Evolutionary conservation across 257 asterid genomes (phyloP).

Genomic region (Gentiana straminea): DNA sequence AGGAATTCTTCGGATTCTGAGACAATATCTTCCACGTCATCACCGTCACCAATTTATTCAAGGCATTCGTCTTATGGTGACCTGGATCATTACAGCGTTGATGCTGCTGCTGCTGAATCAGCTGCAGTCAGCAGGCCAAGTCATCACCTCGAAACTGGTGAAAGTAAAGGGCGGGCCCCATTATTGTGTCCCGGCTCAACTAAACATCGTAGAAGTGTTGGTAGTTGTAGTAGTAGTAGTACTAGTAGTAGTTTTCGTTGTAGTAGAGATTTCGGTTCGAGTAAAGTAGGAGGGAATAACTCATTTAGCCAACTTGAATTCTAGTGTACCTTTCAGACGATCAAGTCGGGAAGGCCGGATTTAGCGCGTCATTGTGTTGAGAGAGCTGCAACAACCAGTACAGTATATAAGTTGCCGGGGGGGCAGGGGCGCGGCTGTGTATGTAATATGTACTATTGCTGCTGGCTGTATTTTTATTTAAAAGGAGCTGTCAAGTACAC

Average conservation of each 20-base stretch:
- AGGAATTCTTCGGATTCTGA: slow-evolving; percentile 53
- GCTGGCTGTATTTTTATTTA: slow-evolving; percentile 12
- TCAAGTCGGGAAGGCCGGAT: slow-evolving; percentile 16
- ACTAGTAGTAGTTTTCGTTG: too few relatives aligned
- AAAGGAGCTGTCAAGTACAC: too few relatives aligned
- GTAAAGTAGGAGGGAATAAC: slow-evolving; percentile 33
- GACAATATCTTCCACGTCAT: slow-evolving; percentile 48
- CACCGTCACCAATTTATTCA: slow-evolving; percentile 36
- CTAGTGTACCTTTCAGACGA: slow-evolving; percentile 29
- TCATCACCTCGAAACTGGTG: neutral
- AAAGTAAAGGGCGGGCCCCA: slow-evolving; percentile 11
- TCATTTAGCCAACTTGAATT: slow-evolving; percentile 21
- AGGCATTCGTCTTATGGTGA: slow-evolving; percentile 27
- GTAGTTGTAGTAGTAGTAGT: slow-evolving; percentile 32
- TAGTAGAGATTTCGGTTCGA: slow-evolving; percentile 22
- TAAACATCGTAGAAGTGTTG: slow-evolving; percentile 27
- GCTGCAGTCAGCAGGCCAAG: too few relatives aligned
- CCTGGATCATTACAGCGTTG: slow-evolving; percentile 27
- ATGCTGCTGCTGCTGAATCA: slow-evolving; percentile 14
- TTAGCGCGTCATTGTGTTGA: slow-evolving; percentile 1
- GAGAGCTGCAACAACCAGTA: slow-evolving; percentile 15
- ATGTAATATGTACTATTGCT: slow-evolving; percentile 9
- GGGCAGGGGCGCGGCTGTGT: slow-evolving; percentile 27
- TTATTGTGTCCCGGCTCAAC: slow-evolving; percentile 22
- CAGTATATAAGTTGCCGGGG: slow-evolving; percentile 7